Evolutionary conservation across 2,329 filamentous ascomycete genomes (phyloP).

Genomic region (Talaromyces sp.): DNA sequence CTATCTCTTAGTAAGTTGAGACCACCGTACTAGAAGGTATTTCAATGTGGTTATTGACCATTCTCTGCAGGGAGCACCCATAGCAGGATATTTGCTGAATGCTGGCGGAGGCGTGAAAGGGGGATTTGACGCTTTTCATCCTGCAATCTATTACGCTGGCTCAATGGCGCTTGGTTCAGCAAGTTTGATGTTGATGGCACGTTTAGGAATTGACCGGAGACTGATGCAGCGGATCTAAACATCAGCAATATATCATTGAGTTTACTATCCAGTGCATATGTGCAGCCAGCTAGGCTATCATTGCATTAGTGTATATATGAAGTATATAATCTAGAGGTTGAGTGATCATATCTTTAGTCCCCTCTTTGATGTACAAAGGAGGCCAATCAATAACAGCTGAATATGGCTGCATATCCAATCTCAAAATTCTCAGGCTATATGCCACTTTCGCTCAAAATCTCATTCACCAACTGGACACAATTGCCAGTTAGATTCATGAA

Average conservation of each 20-base stretch:
- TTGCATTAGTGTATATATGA: not conserved
- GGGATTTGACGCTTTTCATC: slow-evolving; percentile 54
- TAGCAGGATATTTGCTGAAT: slow-evolving; percentile 58
- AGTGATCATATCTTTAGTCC: not conserved
- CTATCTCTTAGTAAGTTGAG: slow-evolving; percentile 52
- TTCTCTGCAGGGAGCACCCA: slow-evolving; percentile 50
- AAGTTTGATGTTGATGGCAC: slow-evolving; percentile 42
- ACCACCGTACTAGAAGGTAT: not conserved
- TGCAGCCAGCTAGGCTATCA: not conserved
- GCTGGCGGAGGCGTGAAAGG: slow-evolving; percentile 52
- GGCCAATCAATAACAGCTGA: not conserved
- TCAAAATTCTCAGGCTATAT: not conserved
- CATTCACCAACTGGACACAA: not conserved
- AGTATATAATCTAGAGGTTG: not conserved
- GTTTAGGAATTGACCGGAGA: slow-evolving; percentile 41
- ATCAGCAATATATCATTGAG: not conserved
- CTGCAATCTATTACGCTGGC: slow-evolving; percentile 62
- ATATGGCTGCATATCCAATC: not conserved
- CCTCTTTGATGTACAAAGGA: not conserved
- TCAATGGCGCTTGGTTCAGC: slow-evolving; percentile 49
- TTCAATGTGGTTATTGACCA: not conserved
- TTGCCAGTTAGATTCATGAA: slow-evolving; percentile 17
- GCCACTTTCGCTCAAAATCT: slow-evolving; percentile 1
- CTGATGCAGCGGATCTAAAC: slow-evolving; percentile 8
- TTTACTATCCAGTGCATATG: not conserved